Evolutionary conservation across 306 rosid genomes (phyloP), one percentile per base, ranked within the genome.

Genomic region (Dalbergia cultrata): DNA sequence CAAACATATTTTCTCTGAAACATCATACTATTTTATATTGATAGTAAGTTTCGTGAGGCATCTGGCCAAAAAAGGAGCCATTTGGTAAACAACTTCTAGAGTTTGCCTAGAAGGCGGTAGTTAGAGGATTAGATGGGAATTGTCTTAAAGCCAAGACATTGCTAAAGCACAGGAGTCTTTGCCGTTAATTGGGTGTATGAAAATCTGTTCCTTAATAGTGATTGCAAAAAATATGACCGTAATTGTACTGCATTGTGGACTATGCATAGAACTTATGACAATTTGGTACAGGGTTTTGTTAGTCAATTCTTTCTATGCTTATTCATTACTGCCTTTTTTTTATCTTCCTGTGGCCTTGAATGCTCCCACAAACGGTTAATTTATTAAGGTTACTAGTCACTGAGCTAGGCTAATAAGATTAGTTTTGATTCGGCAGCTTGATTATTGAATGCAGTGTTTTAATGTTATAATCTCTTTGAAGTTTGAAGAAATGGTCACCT

Each of bases 1-100:
- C 67, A 37, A n/a, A 72, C 37, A 53, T 54, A 71, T 41, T 22
- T 62, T 56, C 37, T 18, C 47, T 37, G 37, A 74, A 74, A 74
- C 12, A 60, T 21, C 11, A 41, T 31, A 2, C 13, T 56, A 13
- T 57, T 19, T 60, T 73, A 49, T 35, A 8, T 22, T 22, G 39
- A 47, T 52, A 39, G 34, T 0, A 21, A 37, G 50, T 59, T 58
- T 19, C 19, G 13, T 9, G 5, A 43, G 22, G 60, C 58, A 47
- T 62, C 71, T 67, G 18, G 72, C 53, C 11, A 63, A 33, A 61
- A 21, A 58, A 19, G 13, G 53, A n/a, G 16, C 3, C 64, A 58
- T 19, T 19, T 9, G 33, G 64, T 14, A 58, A 9, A 22, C 35
- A 5, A 58, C 5, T 9, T 39, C 56, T 16, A 41, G 9, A 4